Evolutionary conservation across 1,284 basidiomycete genomes (phyloP), one percentile per base, ranked within the genome.

Genomic region (Thecaphora thlaspeos): DNA sequence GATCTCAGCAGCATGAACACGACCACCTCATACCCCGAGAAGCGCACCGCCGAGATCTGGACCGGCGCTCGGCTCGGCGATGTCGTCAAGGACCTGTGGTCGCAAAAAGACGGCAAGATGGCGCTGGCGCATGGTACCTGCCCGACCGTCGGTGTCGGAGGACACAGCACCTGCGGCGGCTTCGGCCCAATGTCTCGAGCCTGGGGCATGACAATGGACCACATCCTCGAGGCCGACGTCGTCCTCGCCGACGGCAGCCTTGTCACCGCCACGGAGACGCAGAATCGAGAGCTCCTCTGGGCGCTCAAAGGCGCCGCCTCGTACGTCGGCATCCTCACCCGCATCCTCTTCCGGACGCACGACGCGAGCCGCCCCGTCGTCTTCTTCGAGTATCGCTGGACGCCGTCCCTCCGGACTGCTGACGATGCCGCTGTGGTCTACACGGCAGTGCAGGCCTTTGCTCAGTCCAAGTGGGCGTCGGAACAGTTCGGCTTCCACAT

Each of bases 111-210:
- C 36, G 74, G 68, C 12, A 50, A 57, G 22, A 55, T 71, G 14
- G 79, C 62, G 9, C 61, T 79, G 46, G 59, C 75, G 0, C 77
- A 77, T n/a, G 79, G 79, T 1, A 73, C 71, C 11, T 79, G 70
- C 41, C 70, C 78, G 1, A 70, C 69, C 17, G 78, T 80, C 24
- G 79, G 79, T 9, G 61, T 73, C 7, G 75, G 76, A 3, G 71
- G 71, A 15, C 76, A 79, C 39, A 70, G 71, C 10, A 62, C 71
- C 15, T 79, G 71, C 45, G 78, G 77, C 42, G 74, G 75, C 15
- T 71, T 73, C 22, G 71, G 71, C 15, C 71, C 71, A 11, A 69
- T 70, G 39, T 70, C 68, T 4, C 40, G 77, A 17, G 58, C 66
- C 24, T 79, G 76, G 75, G 78, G 78, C 21, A 60, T 79, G 38